These are phyloP conservation scores for Hypsizygus marmoreus DNA, from an alignment of 768 basidiomycete species.

Conservation along the genomic window DNA sequence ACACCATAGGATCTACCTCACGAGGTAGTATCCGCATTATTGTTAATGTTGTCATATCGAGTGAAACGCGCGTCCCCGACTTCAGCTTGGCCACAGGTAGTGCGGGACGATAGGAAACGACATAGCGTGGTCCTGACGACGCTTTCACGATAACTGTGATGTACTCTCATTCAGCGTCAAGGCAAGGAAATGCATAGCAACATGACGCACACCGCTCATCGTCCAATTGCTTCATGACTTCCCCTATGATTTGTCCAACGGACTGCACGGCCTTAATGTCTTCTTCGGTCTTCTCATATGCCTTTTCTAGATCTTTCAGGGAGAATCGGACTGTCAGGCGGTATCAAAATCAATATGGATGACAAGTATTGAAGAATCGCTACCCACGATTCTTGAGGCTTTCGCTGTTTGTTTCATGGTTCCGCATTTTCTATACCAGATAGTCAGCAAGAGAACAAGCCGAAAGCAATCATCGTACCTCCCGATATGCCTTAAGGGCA, in stretches of 20 bases:
- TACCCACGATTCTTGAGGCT: conserved; percentile 86
- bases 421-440: conserved; percentile 81
- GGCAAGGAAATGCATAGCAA: not conserved
- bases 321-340: conserved; percentile 77
- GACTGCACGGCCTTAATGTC: conserved; percentile 99
- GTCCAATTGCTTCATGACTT: conserved; percentile 98
- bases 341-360: not conserved
- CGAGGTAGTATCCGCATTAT: conserved; percentile 98
- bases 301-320: conserved; percentile 85
- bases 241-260: conserved; percentile 98
- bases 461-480: conserved; percentile 41
- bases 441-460: conserved; percentile 10
- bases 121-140: conserved; percentile 96
- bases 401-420: conserved; percentile 85
- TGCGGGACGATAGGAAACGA: conserved; percentile 94
- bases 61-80: conserved; percentile 89
- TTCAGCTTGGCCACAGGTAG: conserved; percentile 93
- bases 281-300: conserved; percentile 94
- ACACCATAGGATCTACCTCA: conserved; percentile 97
- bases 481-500: conserved; percentile 77
- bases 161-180: conserved; percentile 1
- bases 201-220: conserved; percentile 86
- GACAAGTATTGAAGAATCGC: not conserved
- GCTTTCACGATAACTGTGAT: conserved; percentile 93
- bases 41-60: conserved; percentile 99